Percentiles rank a stretch among this genome's conserved stretches.
These are phyloP conservation scores for Luzula sylvatica DNA, from an alignment of 176 grass and related monocot species.

Conservation along the genomic window DNA sequence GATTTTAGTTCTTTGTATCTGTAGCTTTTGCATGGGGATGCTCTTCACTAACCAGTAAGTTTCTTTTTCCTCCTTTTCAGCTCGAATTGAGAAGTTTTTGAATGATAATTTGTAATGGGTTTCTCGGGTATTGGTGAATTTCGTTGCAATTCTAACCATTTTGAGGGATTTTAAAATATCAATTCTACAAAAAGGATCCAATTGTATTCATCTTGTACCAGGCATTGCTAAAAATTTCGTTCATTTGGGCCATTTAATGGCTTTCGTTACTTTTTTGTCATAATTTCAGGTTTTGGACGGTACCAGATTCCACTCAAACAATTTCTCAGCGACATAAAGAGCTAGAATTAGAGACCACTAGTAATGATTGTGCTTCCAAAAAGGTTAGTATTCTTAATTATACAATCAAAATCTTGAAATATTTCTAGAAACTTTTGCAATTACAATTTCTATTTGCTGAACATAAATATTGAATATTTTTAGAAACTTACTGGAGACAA, in stretches of 20 bases:
- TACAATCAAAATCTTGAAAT: neutral
- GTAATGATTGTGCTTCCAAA: slow-evolving; percentile 58
- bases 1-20: slow-evolving; percentile 61
- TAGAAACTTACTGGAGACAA: slow-evolving; percentile 66
- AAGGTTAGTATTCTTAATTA: slow-evolving; percentile 29
- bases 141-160: neutral
- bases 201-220: neutral
- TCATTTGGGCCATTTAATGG: neutral
- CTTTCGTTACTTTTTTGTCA: neutral
- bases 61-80: neutral
- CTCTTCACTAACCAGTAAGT: slow-evolving; percentile 67
- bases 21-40: slow-evolving; percentile 77
- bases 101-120: neutral
- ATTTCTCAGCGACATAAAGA: slow-evolving; percentile 50
- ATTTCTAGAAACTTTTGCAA: neutral
- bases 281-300: slow-evolving; percentile 53
- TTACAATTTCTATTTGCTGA: neutral
- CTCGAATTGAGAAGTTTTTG: neutral
- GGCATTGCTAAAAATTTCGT: neutral
- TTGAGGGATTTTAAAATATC: neutral
- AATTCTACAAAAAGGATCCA: neutral
- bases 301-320: slow-evolving; percentile 42
- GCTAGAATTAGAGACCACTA: slow-evolving; percentile 52
- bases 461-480: neutral
- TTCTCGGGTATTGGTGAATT: neutral